Evolutionary conservation across 306 rosid species (phyloP), one percentile per base, ranked within the genome.

Genomic region (Cercis canadensis): DNA sequence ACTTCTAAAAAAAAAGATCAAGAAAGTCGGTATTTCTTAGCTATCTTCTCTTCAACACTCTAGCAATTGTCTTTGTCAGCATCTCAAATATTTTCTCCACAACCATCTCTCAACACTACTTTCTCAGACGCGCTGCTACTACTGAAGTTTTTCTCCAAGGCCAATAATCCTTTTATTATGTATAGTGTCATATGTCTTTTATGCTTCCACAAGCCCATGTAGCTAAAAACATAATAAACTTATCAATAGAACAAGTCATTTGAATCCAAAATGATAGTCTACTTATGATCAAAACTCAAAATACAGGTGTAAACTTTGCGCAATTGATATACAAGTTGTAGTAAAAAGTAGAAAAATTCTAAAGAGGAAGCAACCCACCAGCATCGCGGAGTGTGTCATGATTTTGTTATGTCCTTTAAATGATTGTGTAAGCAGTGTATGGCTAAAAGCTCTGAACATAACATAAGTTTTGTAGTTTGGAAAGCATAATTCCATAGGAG

Each of bases 181-280:
- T 73, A 94, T 65, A 36, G 89, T 84, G 45, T 57, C 61, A 52
- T 56, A 83, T 14, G 68, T 84, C 79, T 63, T 80, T 33, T 97
- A 89, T 77, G 97, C 97, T 79, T 90, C 92, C 73, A 50, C 14
- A 34, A 94, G 95, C 80, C 73, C 84, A 31, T 67, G 75, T 55
- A 94, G 84, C 98, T 94, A 82, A 72, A 37, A 56, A 57, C 40
- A 76, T 31, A 80, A 78, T 7, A 67, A 43, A 32, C n/a, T n/a
- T n/a, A n/a, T n/a, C n/a, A n/a, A n/a, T n/a, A n/a, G n/a, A 57
- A 76, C 49, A 52, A 70, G 62, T 40, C 53, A 8, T 3, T 60
- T 29, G 39, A 44, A 21, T 34, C 59, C 36, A 61, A 54, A 36
- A 7, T 17, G 5, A 52, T 8, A 33, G 12, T 41, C 32, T 18